A percentile compares a stretch with the other conserved stretches of the same genome.
Evolutionary conservation across 225 moss, liverwort and hornwort genomes (phyloP).

Genomic region (Bryoerythrophyllum caledonicum): DNA sequence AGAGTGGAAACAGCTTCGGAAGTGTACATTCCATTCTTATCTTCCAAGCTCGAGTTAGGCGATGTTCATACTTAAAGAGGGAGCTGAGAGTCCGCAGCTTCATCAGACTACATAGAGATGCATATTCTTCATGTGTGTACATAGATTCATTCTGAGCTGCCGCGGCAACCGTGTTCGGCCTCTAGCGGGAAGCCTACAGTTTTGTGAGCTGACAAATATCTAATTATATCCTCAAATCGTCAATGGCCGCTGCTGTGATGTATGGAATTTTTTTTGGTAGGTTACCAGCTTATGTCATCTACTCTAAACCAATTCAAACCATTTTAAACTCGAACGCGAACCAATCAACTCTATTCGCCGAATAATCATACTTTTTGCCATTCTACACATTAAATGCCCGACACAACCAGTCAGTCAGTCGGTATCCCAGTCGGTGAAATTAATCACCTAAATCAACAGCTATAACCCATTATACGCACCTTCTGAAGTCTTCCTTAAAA

Average conservation of each 20-base stretch:
- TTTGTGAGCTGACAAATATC: slow-evolving; percentile 7
- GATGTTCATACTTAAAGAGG: slow-evolving; percentile 17
- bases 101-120: background rate
- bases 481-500: no score
- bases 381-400: no score
- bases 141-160: slow-evolving; percentile 20
- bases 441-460: no score
- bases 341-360: no score
- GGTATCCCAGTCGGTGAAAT: no score
- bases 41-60: slow-evolving; percentile 20
- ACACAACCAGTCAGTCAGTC: no score
- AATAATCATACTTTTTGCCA: no score
- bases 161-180: background rate
- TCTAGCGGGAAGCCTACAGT: background rate
- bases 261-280: no score
- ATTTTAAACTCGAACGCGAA: no score
- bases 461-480: no score
- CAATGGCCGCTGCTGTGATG: background rate
- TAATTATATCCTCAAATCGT: background rate
- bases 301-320: no score
- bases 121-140: slow-evolving; percentile 14
- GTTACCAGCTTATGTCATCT: no score
- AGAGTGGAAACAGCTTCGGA: slow-evolving; percentile 5
- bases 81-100: slow-evolving; percentile 12
- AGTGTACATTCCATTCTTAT: slow-evolving; percentile 28